Conservation (phyloP, 768 basidiomycete genomes). For the Boletus edulis region DNA sequence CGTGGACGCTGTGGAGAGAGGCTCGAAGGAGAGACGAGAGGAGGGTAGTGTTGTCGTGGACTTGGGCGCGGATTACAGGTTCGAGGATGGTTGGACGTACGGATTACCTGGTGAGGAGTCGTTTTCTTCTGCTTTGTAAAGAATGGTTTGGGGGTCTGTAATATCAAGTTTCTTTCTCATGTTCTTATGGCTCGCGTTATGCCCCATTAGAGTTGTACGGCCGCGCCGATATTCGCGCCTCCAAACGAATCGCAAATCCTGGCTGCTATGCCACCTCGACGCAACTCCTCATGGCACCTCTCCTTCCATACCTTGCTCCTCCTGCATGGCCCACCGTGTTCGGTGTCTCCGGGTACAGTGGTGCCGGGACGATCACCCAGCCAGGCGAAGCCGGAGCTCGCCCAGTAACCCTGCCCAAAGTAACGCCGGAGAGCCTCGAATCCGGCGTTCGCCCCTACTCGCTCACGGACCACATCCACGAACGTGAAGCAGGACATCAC, state of each 20-base stretch:
- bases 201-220: constrained; percentile 74
- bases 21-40: constrained; percentile 50
- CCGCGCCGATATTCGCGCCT: constrained; percentile 59
- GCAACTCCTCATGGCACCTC: constrained; percentile 89
- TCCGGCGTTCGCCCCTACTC: constrained; percentile 83
- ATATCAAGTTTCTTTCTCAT: constrained; percentile 36
- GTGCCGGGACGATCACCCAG: constrained; percentile 84
- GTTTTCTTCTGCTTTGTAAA: constrained; percentile 30
- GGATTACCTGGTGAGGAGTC: constrained; percentile 93
- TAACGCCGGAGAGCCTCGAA: constrained; percentile 68
- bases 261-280: constrained; percentile 96
- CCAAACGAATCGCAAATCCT: constrained; percentile 72
- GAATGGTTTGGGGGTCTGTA: constrained; percentile 31
- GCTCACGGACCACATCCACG: constrained; percentile 97
- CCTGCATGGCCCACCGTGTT: constrained; percentile 78
- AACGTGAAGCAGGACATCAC: constrained; percentile 89
- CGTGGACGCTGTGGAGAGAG: constrained; percentile 89
- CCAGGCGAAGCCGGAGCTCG: constrained; percentile 58
- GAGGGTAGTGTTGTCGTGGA: constrained; percentile 79
- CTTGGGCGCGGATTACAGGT: constrained; percentile 91
- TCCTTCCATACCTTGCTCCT: constrained; percentile 65
- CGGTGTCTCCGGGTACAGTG: constrained; percentile 92
- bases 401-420: constrained; percentile 77
- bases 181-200: constrained; percentile 15
- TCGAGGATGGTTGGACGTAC: constrained; percentile 95